Evolutionary conservation across 257 asterid species (phyloP), one percentile per base, ranked within the genome.

Genomic region (Lithospermum erythrorhizon): DNA sequence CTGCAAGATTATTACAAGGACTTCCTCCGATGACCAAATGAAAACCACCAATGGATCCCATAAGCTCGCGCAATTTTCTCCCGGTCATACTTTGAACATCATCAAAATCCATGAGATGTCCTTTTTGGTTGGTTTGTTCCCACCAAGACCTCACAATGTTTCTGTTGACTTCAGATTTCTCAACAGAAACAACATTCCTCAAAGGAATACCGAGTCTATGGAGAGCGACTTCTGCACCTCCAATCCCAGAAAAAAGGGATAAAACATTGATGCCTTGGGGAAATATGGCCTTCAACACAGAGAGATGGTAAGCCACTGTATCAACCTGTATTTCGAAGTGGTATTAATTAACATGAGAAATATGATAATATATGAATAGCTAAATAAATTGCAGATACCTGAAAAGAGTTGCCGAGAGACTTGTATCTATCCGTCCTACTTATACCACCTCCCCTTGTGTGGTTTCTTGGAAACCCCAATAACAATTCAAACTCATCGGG

Each of bases 201-300:
- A 89, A 6, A 20, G 72, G 85, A 15, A 93, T 55, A 1, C 95
- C 97, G 0, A 89, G 90, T 3, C 94, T 77, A 27, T 91, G 89
- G 16, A 91, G 97, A 0, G 98, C 95, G 18, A 91, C 95, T 59
- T 91, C 98, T 5, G 81, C 97, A 11, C 98, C 98, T 0, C 98
- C 98, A 4, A 91, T 91, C 30, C 98, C 98, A 13, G 98, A 88
- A 75, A 88, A 88, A 19, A 91, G 80, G 5, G 98, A 89, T 2
- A 93, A 56, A 0, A 91, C 67, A 25, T 84, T 91, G 27, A 91
- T 64, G 49, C 98, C 98, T 0, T 71, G 32, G 0, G 97, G 98
- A 64, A 32, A 91, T 24, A 88, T 67, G 6, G 82, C 82, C 67
- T 81, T 88, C 55, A 91, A 71, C 55, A 80, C 95, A 0, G 97